These are phyloP conservation scores for Alternaria novae-zelandiae DNA, from an alignment of 2,329 filamentous ascomycete species.

Conservation along the genomic window DNA sequence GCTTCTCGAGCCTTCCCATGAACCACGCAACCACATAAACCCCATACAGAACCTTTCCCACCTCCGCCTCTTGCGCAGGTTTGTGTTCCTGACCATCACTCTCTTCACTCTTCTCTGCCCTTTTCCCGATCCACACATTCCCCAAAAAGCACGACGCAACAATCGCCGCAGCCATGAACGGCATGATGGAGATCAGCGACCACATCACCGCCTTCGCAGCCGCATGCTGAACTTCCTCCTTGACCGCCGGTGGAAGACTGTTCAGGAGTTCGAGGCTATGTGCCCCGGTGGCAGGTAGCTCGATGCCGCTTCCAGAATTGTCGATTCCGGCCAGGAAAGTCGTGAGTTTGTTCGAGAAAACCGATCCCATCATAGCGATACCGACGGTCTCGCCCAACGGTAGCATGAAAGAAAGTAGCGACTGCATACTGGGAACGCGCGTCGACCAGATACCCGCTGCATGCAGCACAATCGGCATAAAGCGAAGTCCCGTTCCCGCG, in stretches of 20 bases:
- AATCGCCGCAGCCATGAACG: conserved; percentile 61
- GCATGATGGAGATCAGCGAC: conserved; percentile 67
- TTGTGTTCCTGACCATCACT: conserved; percentile 1
- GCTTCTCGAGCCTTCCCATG: conserved; percentile 8
- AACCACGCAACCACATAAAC: conserved; percentile 25
- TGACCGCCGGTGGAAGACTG: conserved; percentile 47
- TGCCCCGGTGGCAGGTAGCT: conserved; percentile 25
- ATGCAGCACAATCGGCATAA: conserved; percentile 70
- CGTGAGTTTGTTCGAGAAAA: conserved; percentile 67
- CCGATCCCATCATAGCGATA: conserved; percentile 70
- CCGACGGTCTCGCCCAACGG: conserved; percentile 70
- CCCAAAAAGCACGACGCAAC: conserved; percentile 55
- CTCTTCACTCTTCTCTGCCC: conserved; percentile 17
- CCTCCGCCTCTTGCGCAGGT: not conserved
- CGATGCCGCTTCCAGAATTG: conserved; percentile 24
- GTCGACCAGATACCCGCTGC: conserved; percentile 67
- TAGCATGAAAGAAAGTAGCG: conserved; percentile 64
- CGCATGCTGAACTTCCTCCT: conserved; percentile 50
- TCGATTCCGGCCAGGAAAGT: conserved; percentile 35
- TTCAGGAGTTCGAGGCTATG: conserved; percentile 43
- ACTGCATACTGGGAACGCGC: conserved; percentile 64
- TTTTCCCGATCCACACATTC: conserved; percentile 59
- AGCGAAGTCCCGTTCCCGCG: conserved; percentile 67
- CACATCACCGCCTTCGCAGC: conserved; percentile 67
- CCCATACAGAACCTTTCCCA: conserved; percentile 28